Conservation (phyloP, 2,329 filamentous ascomycete genomes). For the Colletotrichum theobromicola region DNA sequence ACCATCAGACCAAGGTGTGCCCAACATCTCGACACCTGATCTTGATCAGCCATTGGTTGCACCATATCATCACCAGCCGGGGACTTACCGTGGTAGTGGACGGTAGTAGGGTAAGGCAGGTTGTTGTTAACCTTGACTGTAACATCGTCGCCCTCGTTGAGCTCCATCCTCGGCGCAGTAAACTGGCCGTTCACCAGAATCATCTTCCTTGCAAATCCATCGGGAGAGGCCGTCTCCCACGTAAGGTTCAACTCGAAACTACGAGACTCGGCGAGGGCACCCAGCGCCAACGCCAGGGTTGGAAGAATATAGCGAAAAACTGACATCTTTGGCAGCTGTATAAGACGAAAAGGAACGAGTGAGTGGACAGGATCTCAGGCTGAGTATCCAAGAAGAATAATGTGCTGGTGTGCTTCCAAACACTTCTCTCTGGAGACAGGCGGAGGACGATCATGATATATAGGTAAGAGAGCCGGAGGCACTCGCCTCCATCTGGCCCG, state of each 20-base stretch:
- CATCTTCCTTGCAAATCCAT: slow-evolving; percentile 50
- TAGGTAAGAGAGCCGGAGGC: slow-evolving; percentile 13
- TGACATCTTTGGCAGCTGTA: slow-evolving; percentile 11
- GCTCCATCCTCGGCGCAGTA: slow-evolving; percentile 64
- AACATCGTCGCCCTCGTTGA: slow-evolving; percentile 55
- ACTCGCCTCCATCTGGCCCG: slow-evolving; percentile 1
- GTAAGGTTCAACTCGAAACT: slow-evolving; percentile 34
- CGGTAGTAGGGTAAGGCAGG: slow-evolving; percentile 50
- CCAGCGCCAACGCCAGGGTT: slow-evolving; percentile 18
- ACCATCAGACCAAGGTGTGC: slow-evolving; percentile 65
- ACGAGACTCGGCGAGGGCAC: slow-evolving; percentile 11
- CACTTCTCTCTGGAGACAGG: not conserved
- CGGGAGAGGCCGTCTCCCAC: slow-evolving; percentile 43
- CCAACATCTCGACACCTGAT: slow-evolving; percentile 31
- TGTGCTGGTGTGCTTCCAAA: slow-evolving; percentile 9
- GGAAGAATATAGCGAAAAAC: slow-evolving; percentile 21
- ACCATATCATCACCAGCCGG: not conserved
- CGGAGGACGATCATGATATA: slow-evolving; percentile 21
- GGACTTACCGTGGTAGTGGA: slow-evolving; percentile 54
- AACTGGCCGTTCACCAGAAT: slow-evolving; percentile 64
- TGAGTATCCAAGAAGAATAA: slow-evolving; percentile 8
- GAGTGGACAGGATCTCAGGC: slow-evolving; percentile 19
- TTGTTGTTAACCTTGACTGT: slow-evolving; percentile 50
- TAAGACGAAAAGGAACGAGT: slow-evolving; percentile 13
- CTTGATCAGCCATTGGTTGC: not conserved